Evolutionary conservation across 176 grass and related monocot species (phyloP).

Genomic region (Tuctoria greenei): DNA sequence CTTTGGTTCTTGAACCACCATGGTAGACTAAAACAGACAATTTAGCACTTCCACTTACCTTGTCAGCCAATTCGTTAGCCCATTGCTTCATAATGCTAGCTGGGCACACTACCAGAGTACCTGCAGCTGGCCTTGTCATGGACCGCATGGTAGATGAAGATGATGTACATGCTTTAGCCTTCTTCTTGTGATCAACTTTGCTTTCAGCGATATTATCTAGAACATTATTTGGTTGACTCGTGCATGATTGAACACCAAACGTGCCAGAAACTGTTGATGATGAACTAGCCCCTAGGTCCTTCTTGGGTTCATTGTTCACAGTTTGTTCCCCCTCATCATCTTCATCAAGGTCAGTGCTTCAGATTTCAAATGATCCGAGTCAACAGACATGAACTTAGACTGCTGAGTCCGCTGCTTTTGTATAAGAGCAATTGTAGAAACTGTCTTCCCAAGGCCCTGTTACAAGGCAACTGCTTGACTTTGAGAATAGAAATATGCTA

Average conservation of each 20-base stretch:
- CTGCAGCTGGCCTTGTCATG: constrained; percentile 80
- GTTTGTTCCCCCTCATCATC: constrained; percentile 56
- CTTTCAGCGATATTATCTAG: constrained; percentile 32
- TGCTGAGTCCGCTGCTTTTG: constrained; percentile 88
- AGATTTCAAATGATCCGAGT: constrained; percentile 66
- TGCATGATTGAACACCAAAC: constrained; percentile 18
- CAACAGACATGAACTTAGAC: constrained; percentile 65
- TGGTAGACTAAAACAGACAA: constrained; percentile 93
- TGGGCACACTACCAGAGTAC: constrained; percentile 92
- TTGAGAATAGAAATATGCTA: constrained; percentile 37
- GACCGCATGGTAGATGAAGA: constrained; percentile 36
- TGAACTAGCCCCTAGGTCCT: constrained; percentile 36
- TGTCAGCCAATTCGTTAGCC: constrained; percentile 78
- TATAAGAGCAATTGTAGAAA: constrained; percentile 95
- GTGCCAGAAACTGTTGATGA: constrained; percentile 22
- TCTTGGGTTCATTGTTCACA: constrained; percentile 32
- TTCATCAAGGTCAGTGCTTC: constrained; percentile 90
- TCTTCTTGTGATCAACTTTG: constrained; percentile 43
- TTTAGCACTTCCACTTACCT: constrained; percentile 63
- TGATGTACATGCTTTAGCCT: constrained; percentile 44
- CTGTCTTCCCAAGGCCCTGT: constrained; percentile 98
- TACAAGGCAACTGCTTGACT: constrained; percentile 35
- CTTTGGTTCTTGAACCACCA: constrained; percentile 89
- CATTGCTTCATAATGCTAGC: constrained; percentile 95
- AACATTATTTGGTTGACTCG: constrained; percentile 24